A percentile compares a stretch with the other conserved stretches of the same genome.
These are phyloP conservation scores for Tylopilus subfusipes DNA, from an alignment of 768 basidiomycete species.

Conservation along the genomic window DNA sequence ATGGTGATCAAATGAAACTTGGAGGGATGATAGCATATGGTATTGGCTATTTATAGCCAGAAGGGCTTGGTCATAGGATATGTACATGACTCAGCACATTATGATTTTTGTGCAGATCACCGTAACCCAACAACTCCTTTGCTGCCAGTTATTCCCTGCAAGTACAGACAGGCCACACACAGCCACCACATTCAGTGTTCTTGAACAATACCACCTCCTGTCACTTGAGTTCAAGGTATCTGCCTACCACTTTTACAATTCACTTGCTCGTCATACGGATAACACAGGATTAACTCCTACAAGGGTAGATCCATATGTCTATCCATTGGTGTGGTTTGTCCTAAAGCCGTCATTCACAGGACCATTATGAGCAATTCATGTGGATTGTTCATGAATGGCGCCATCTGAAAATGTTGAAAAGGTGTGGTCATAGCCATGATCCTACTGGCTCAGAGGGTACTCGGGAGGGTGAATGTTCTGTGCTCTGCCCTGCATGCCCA, in stretches of 20 bases:
- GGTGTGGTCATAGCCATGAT: neutral
- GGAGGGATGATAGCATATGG: too few relatives aligned
- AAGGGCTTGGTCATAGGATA: too few relatives aligned
- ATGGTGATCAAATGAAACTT: too few relatives aligned
- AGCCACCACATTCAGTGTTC: neutral
- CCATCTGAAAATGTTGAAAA: slow-evolving; percentile 1
- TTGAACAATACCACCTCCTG: neutral
- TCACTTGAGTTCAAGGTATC: neutral
- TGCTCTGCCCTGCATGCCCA: neutral
- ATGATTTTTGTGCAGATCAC: too few relatives aligned
- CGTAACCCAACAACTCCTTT: neutral
- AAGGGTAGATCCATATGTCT: too few relatives aligned
- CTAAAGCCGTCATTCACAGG: neutral
- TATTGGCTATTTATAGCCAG: too few relatives aligned
- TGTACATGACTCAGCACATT: too few relatives aligned
- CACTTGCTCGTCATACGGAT: accelerated
- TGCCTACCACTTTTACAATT: neutral
- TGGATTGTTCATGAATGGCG: neutral
- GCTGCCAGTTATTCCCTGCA: neutral
- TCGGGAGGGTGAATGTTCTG: neutral
- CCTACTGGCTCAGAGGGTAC: neutral
- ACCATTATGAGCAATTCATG: neutral
- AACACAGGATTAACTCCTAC: neutral
- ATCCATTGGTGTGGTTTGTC: too few relatives aligned
- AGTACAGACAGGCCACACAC: neutral